Conservation (phyloP, 2,329 filamentous ascomycete species). For the Macrophomina phaseolina region DNA sequence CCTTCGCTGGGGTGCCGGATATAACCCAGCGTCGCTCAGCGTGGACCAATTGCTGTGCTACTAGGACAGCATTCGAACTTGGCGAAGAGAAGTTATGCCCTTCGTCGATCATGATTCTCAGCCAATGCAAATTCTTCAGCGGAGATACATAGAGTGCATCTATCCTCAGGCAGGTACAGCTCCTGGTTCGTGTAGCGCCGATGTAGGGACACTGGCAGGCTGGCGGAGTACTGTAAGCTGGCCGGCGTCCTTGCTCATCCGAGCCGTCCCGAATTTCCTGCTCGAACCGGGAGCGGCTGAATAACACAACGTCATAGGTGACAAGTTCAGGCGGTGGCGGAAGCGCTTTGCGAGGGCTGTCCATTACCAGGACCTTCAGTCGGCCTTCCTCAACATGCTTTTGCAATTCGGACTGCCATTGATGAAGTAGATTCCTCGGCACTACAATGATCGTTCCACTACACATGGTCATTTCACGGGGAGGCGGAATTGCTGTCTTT, state of each 20-base stretch:
- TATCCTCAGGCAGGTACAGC: slow-evolving; percentile 52
- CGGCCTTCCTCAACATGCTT: slow-evolving; percentile 71
- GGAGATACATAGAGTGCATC: slow-evolving; percentile 62
- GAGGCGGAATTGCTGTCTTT: slow-evolving; percentile 44
- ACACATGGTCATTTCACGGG: slow-evolving; percentile 66
- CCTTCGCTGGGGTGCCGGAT: slow-evolving; percentile 85
- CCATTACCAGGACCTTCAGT: slow-evolving; percentile 69
- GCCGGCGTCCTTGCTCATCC: slow-evolving; percentile 52
- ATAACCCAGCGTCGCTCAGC: slow-evolving; percentile 85
- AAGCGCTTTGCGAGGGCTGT: slow-evolving; percentile 57
- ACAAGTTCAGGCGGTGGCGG: slow-evolving; percentile 66
- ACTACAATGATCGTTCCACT: slow-evolving; percentile 78
- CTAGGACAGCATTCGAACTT: slow-evolving; percentile 61
- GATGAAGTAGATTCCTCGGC: slow-evolving; percentile 79
- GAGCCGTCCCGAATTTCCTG: slow-evolving; percentile 62
- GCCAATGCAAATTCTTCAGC: slow-evolving; percentile 76
- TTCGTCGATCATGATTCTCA: slow-evolving; percentile 90
- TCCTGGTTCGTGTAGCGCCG: slow-evolving; percentile 48
- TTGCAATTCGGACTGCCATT: slow-evolving; percentile 81
- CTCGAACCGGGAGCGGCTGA: slow-evolving; percentile 77
- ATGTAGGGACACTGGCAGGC: slow-evolving; percentile 51
- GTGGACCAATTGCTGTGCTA: slow-evolving; percentile 58
- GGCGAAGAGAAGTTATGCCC: slow-evolving; percentile 82
- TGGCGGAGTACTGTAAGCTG: slow-evolving; percentile 1
- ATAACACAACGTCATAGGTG: slow-evolving; percentile 76